A percentile compares a stretch with the other conserved stretches of the same genome.
phyloP scores from a whole-genome alignment of 2,329 filamentous ascomycete species.

The Elsinoe ampelina region DNA sequence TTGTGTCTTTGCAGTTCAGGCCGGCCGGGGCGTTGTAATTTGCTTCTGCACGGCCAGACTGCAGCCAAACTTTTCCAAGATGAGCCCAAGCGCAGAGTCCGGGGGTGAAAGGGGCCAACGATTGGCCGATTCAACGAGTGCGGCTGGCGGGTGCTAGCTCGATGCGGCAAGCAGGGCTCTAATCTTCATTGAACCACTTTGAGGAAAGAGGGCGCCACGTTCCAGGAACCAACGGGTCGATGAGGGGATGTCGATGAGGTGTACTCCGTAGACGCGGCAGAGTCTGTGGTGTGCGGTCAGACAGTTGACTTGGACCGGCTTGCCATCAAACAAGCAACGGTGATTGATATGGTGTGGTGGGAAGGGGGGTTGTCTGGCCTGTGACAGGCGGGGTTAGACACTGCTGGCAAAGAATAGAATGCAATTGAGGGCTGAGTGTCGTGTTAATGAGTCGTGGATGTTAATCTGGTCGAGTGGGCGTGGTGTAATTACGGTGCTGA shows the following conservation, averaged over 20 bases:
- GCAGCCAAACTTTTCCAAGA: conserved; percentile 5
- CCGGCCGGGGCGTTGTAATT: conserved; percentile 2
- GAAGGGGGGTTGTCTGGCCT: not conserved
- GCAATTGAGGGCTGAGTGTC: not conserved
- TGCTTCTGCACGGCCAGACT: not conserved
- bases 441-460: conserved; percentile 6
- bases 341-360: conserved; percentile 6
- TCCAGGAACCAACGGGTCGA: conserved; percentile 10
- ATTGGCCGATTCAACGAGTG: conserved; percentile 4
- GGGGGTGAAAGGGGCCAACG: conserved; percentile 6
- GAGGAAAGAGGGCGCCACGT: not conserved
- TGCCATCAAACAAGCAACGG: conserved; percentile 5
- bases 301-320: not conserved
- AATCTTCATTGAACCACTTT: conserved; percentile 2
- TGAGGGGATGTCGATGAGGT: not conserved
- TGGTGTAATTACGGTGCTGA: conserved; percentile 3
- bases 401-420: not conserved
- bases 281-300: not conserved
- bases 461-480: not conserved
- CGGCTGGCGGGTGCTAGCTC: conserved; percentile 6
- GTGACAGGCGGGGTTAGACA: not conserved
- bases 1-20: not conserved
- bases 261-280: not conserved
- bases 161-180: not conserved
- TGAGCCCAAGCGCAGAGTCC: conserved; percentile 2